These are phyloP conservation scores for Myxozyma lipomycoides DNA, from an alignment of 805 yeast genomes.

Conservation along the genomic window DNA sequence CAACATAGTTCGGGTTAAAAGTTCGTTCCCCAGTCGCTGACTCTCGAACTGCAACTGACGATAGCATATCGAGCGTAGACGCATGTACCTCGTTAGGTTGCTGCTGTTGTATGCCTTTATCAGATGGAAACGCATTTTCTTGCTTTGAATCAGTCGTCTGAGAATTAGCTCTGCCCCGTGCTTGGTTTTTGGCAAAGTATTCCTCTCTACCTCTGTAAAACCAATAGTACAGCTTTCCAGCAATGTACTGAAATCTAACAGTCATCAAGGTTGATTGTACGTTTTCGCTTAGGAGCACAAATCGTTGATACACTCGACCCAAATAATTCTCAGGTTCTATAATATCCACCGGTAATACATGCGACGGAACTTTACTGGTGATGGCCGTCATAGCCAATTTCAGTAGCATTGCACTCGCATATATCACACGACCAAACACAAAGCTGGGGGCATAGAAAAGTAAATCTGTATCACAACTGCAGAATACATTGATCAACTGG, in stretches of 20 bases:
- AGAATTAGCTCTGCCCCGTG: not conserved
- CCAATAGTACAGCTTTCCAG: slow-evolving; percentile 18
- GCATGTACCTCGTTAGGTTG: not conserved
- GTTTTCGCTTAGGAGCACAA: slow-evolving; percentile 6
- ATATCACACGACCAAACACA: slow-evolving; percentile 14
- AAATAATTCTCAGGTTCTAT: slow-evolving; percentile 19
- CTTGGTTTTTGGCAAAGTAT: not conserved
- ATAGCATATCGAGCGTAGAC: slow-evolving; percentile 13
- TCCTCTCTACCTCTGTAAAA: slow-evolving; percentile 5
- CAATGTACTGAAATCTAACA: slow-evolving; percentile 10
- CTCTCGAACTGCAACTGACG: slow-evolving; percentile 12
- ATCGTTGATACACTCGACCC: slow-evolving; percentile 10
- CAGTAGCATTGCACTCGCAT: slow-evolving; percentile 16
- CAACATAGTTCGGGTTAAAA: not conserved
- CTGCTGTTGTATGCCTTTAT: too few species aligned
- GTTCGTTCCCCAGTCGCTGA: not conserved
- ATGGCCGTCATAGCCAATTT: slow-evolving; percentile 13
- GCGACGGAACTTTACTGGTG: slow-evolving; percentile 1
- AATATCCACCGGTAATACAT: slow-evolving; percentile 15
- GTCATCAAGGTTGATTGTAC: slow-evolving; percentile 4
- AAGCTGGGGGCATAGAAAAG: slow-evolving; percentile 7
- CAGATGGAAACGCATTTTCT: not conserved
- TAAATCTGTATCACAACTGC: slow-evolving; percentile 1
- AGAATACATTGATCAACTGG: slow-evolving; percentile 12
- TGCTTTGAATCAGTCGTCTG: not conserved